Evolutionary conservation across 2,329 filamentous ascomycete genomes (phyloP).

Genomic region (Chalaropsis ovoidea): DNA sequence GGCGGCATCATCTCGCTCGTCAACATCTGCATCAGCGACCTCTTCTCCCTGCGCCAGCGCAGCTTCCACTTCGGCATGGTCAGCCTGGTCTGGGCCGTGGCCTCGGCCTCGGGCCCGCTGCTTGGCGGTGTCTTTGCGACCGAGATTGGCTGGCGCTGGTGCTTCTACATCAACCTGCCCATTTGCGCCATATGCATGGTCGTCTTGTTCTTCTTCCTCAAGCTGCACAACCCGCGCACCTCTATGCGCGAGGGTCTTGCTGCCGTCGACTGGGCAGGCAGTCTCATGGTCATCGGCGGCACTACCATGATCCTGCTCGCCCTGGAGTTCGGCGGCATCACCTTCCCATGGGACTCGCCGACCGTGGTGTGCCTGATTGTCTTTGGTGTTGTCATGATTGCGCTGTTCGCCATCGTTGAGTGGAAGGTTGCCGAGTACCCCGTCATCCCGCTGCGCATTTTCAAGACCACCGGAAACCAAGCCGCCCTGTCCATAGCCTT

Average conservation of each 20-base stretch:
- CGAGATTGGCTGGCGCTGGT: slow-evolving; percentile 59
- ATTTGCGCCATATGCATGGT: slow-evolving; percentile 39
- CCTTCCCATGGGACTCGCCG: slow-evolving; percentile 62
- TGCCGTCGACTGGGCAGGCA: slow-evolving; percentile 51
- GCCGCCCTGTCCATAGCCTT: slow-evolving; percentile 58
- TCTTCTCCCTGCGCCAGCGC: slow-evolving; percentile 43
- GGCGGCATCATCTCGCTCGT: slow-evolving; percentile 50
- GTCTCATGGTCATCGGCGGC: slow-evolving; percentile 56
- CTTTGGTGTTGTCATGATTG: slow-evolving; percentile 55
- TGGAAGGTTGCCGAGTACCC: slow-evolving; percentile 64
- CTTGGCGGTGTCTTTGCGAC: slow-evolving; percentile 59
- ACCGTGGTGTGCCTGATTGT: slow-evolving; percentile 68
- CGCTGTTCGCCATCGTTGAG: slow-evolving; percentile 62
- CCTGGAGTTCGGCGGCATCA: slow-evolving; percentile 71
- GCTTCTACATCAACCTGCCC: slow-evolving; percentile 55
- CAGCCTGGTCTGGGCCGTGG: slow-evolving; percentile 53
- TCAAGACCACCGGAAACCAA: slow-evolving; percentile 55
- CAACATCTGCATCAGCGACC: slow-evolving; percentile 49
- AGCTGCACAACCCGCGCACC: slow-evolving; percentile 58
- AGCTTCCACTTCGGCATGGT: slow-evolving; percentile 45
- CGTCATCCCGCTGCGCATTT: slow-evolving; percentile 64
- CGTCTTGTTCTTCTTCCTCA: slow-evolving; percentile 51
- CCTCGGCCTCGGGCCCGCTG: slow-evolving; percentile 55
- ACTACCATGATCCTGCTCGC: slow-evolving; percentile 81
- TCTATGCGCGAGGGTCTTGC: slow-evolving; percentile 51